Percentiles rank a stretch among this genome's conserved stretches.
Conservation (phyloP, 2,329 filamentous ascomycete species). For the Fusarium sp. region DNA sequence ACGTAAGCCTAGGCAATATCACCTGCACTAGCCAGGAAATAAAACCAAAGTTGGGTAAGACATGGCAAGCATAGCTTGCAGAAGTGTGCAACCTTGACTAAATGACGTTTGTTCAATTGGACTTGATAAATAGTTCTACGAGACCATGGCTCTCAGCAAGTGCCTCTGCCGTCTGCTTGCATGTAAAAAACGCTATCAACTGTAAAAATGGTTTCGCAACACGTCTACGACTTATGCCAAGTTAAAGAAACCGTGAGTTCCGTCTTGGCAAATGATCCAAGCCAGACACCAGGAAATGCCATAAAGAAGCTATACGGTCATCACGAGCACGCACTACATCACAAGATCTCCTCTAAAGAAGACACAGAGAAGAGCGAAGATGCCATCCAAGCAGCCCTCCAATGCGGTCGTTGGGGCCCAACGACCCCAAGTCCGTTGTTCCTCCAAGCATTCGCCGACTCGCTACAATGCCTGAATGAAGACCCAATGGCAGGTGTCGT, state of each 20-base stretch:
- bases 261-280: conserved; percentile 62
- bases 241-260: conserved; percentile 65
- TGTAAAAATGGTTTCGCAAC: conserved; percentile 42
- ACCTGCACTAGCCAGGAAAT: neutral
- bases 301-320: conserved; percentile 64
- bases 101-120: conserved; percentile 1
- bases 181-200: neutral
- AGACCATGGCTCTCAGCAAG: neutral
- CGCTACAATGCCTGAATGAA: conserved; percentile 63
- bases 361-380: conserved; percentile 46
- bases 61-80: neutral
- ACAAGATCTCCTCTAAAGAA: conserved; percentile 7
- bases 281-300: conserved; percentile 60
- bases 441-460: conserved; percentile 72
- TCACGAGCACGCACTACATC: conserved; percentile 17
- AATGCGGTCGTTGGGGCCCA: conserved; percentile 74
- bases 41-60: neutral
- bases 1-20: conserved; percentile 1
- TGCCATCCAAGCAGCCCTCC: conserved; percentile 61
- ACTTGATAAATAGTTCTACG: neutral
- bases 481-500: conserved; percentile 61
- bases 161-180: neutral
- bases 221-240: conserved; percentile 61
- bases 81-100: neutral
- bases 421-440: conserved; percentile 73